These are phyloP conservation scores for Lathyrus aphaca DNA, from an alignment of 306 rosid genomes.

Conservation along the genomic window DNA sequence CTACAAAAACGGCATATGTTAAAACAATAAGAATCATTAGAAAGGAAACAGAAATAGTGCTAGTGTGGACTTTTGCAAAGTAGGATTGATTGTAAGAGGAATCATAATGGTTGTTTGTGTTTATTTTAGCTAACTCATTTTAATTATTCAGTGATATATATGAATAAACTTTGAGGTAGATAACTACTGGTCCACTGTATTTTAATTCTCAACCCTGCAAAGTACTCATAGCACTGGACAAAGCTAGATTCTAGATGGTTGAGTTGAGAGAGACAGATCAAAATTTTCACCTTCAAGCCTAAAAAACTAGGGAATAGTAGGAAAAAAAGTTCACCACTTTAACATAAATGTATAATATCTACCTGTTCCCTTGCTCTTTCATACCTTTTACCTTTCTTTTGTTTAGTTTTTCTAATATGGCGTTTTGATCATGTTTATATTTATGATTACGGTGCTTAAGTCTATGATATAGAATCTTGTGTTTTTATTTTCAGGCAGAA, in stretches of 20 bases:
- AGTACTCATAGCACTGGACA: slow-evolving; percentile 36
- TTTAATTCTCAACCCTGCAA: slow-evolving; percentile 37
- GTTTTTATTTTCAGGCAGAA: slow-evolving; percentile 19
- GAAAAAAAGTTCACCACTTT: slow-evolving; percentile 1
- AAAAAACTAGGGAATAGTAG: slow-evolving; percentile 8
- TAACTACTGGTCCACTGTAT: slow-evolving; percentile 34
- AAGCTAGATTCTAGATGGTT: slow-evolving; percentile 34
- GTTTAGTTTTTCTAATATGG: slow-evolving; percentile 1
- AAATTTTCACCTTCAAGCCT: slow-evolving; percentile 31
- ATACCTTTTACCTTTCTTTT: slow-evolving; percentile 6
- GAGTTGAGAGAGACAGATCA: slow-evolving; percentile 42
- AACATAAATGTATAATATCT: slow-evolving; percentile 34
- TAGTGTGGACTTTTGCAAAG: slow-evolving; percentile 23
- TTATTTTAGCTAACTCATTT: not conserved
- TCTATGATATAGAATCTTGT: slow-evolving; percentile 2
- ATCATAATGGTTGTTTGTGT: not conserved
- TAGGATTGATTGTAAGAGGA: slow-evolving; percentile 7
- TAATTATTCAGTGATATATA: slow-evolving; percentile 3
- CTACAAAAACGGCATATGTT: slow-evolving; percentile 12
- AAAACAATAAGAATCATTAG: slow-evolving; percentile 10
- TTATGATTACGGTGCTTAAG: not conserved
- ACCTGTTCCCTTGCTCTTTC: slow-evolving; percentile 31
- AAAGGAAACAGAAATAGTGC: slow-evolving; percentile 31
- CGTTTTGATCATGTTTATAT: not conserved
- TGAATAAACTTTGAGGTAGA: slow-evolving; percentile 14